Evolutionary conservation across 352 stramenopile species (phyloP).

Genomic region (Globisporangium nodosum): DNA sequence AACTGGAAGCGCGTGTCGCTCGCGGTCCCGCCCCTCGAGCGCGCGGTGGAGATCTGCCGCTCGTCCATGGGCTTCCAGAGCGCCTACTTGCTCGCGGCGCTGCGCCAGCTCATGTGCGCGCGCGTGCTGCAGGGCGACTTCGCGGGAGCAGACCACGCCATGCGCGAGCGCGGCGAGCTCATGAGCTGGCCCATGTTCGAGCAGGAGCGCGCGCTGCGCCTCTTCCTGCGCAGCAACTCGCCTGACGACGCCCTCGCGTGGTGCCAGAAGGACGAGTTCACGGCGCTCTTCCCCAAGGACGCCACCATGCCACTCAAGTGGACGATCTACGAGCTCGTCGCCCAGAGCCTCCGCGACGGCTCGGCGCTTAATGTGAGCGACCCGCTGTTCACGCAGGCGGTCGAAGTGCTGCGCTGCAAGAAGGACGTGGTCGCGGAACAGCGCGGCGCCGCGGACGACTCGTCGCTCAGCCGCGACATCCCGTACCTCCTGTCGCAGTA

Average conservation of each 20-base stretch:
- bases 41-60: slow-evolving; percentile 70
- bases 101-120: slow-evolving; percentile 57
- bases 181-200: slow-evolving; percentile 67
- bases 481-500: slow-evolving; percentile 72
- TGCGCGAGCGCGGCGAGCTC: slow-evolving; percentile 63
- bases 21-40: slow-evolving; percentile 48
- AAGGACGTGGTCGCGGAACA: slow-evolving; percentile 44
- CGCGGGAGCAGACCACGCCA: slow-evolving; percentile 34
- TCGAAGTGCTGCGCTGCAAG: slow-evolving; percentile 56
- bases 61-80: slow-evolving; percentile 72
- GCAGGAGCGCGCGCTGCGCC: slow-evolving; percentile 62
- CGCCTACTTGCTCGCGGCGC: slow-evolving; percentile 49
- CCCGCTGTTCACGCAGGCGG: slow-evolving; percentile 47
- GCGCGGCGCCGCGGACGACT: slow-evolving; percentile 28
- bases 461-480: slow-evolving; percentile 54
- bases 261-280: slow-evolving; percentile 57
- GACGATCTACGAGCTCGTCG: slow-evolving; percentile 65
- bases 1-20: slow-evolving; percentile 47
- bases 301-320: slow-evolving; percentile 61
- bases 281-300: slow-evolving; percentile 46
- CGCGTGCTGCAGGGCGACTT: slow-evolving; percentile 66
- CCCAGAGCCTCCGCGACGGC: slow-evolving; percentile 38
- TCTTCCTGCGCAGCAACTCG: slow-evolving; percentile 51
- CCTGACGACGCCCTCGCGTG: slow-evolving; percentile 36
- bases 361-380: slow-evolving; percentile 41